Base-by-base conservation (phyloP, 805 yeast species). In the Metschnikowia lochheadii region DNA sequence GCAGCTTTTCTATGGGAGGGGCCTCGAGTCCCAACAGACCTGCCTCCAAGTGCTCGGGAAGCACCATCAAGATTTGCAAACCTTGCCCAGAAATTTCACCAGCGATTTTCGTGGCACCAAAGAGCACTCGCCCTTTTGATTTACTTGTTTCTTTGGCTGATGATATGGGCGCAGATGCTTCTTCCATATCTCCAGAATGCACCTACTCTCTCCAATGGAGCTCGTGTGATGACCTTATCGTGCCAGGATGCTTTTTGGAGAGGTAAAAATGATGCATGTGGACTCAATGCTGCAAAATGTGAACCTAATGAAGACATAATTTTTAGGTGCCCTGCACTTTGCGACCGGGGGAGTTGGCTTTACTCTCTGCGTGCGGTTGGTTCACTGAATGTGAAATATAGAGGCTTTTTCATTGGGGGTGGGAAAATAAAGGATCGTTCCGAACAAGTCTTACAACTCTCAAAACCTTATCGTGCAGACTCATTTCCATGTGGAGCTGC, bases 401-500 rank as follows among this genome's bases (percentile, higher is more conserved):
- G 83, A 47, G 86, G 87, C 1, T 88, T 75, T 58, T 80, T 82
- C 32, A 79, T 91, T 23, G 97, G 97, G 2, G 96, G 96, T 15
- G 91, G 91, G 1, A 61, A 60, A 17, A 56, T 11, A 15, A 2
- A 59, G 48, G 51, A 52, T 20, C 47, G 50, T 5, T 53, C 49
- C 1, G 39, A 36, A 13, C 11, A 33, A 5, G 67, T 60, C 1
- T 47, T 35, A 15, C 41, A 33, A 5, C 52, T 83, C 7, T 70
- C 88, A 0, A 58, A 68, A 23, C 90, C 91, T 0, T 91, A 89
- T 62, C 74, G 98, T 55, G 91, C 89, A 0, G 98, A 91, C 67
- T 88, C 96, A 1, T 90, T 75, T 59, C 84, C 92, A 0, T 91
- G 98, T 64, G 92, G 90, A 0, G 86, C 97, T 2, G 97, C 94